Base-by-base conservation (phyloP, 2,329 filamentous ascomycete species). In the Alternaria hordeiaustralica region DNA sequence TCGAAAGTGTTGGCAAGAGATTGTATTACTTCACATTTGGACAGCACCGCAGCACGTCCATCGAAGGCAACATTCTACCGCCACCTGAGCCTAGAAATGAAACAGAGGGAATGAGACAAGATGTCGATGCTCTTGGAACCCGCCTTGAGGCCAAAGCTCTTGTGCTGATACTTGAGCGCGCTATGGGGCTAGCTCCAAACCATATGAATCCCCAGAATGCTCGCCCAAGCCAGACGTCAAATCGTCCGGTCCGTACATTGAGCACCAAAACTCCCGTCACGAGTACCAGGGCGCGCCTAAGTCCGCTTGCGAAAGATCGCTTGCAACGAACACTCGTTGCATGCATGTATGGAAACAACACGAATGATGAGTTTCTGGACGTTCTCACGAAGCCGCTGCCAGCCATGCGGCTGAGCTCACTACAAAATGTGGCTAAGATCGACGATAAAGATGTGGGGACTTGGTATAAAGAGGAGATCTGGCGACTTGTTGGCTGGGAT, bases 401-500 rank as follows among this genome's bases (percentile, higher is more conserved):
- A 18, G 47, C 58, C 15, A 63, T 71, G 20, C 65, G 67, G 21
- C 58, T 65, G 1, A 68, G 53, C n/a, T 73, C 63, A 9, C 55
- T 77, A 21, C 73, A 73, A 13, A 71, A 70, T 6, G 71, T 79
- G 9, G 76, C 78, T 1, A 80, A 79, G 55, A 63, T 81, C 1
- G 79, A 80, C 6, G 78, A 83, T 26, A 71, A 77, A 15, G 75
- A 83, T 9, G 79, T 83, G 5, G 70, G 81, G 4, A 83, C 86
- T 15, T 88, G 86, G 85, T 89, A 87, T 67, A 81, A 83, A 57
- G 81, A 82, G 59, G 84, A 88, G 66, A 74, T 89, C 3, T 89
- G 87, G 87, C 76, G 81, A 56, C 71, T 88, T 57, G 70, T 89
- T 7, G 87, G 87, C 0, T 89, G 87, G 87, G 86, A 88, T 54